Base-by-base conservation (phyloP, 2,329 filamentous ascomycete species). In the Thermomyces lanuginosus region DNA sequence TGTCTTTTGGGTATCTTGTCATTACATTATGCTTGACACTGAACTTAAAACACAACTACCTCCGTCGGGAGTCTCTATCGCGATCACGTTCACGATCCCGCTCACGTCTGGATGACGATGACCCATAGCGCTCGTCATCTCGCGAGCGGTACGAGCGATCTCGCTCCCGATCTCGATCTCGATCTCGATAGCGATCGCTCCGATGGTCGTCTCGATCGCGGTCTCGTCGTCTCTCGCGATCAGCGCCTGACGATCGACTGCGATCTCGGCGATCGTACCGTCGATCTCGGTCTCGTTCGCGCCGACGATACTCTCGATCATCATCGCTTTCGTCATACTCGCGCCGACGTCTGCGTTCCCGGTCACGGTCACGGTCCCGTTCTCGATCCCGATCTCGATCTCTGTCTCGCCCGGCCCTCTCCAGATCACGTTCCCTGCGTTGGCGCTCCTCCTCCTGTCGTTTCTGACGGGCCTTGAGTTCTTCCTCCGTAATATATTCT, bases 401-500 rank as follows among this genome's bases (percentile, higher is more conserved):
- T 18, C 45, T 42, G 28, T 55, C 48, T 27, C 37, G 44, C 8
- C 47, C 46, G 32, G 42, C 51, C 36, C 44, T 51, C 27, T 53
- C 50, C 27, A 58, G 37, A 31, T 60, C 60, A 26, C 49, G 47
- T 41, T 62, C 52, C 30, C 55, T 44, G 38, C 55, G 46, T 26
- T 61, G 53, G 35, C 52, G 51, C 54, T 55, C 58, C 26, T 58
- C 49, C n/a, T 52, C 52, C 26, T 57, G 49, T 61, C 31, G 61
- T 40, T 66, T 63, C 24, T 64, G 49, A 36, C 60, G 50, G 31
- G 49, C 49, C 37, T 67, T 60, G 9, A 73, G 48, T 40, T 75
- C 71, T 30, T 72, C 67, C 45, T 75, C 69, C 0, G 67, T 72
- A 19, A 73, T 57, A 27, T 62, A 54, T 50, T 74, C 66, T 8